These are phyloP conservation scores for Torrubiellomyces zombiae DNA, from an alignment of 2,329 filamentous ascomycete genomes.

Conservation along the genomic window DNA sequence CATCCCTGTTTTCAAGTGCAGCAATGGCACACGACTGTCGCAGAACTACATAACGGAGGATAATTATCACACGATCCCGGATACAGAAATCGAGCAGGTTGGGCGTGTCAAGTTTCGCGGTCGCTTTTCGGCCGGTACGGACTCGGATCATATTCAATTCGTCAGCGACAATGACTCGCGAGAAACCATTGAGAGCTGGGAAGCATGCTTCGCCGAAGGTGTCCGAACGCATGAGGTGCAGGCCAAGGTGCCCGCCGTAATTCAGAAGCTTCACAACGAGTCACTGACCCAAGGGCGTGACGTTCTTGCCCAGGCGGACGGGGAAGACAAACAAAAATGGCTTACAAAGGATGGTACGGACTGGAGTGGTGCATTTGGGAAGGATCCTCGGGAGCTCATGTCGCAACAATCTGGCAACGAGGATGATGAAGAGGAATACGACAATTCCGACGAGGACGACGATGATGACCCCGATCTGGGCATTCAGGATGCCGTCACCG, in stretches of 20 bases:
- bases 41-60: constrained; percentile 85
- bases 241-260: constrained; percentile 53
- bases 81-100: constrained; percentile 61
- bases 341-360: constrained; percentile 64
- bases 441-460: constrained; percentile 23
- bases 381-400: constrained; percentile 46
- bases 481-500: constrained; percentile 35
- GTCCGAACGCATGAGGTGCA: constrained; percentile 56
- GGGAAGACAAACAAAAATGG: constrained; percentile 63
- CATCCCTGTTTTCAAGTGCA: constrained; percentile 79
- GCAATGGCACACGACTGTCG: constrained; percentile 56
- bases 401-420: constrained; percentile 12
- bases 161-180: constrained; percentile 75
- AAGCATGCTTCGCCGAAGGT: constrained; percentile 77
- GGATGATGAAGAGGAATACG: constrained; percentile 19
- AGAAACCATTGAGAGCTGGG: constrained; percentile 90
- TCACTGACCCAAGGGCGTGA: constrained; percentile 68
- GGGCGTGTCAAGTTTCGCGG: constrained; percentile 68
- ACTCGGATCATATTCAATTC: constrained; percentile 69
- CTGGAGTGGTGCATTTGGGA: constrained; percentile 74
- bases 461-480: constrained; percentile 33
- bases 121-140: constrained; percentile 78
- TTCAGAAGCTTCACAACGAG: constrained; percentile 65
- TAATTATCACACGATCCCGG: constrained; percentile 53
- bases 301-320: constrained; percentile 54